Conservation (phyloP, 2,329 filamentous ascomycete genomes). For the Cladosporium sp. region DNA sequence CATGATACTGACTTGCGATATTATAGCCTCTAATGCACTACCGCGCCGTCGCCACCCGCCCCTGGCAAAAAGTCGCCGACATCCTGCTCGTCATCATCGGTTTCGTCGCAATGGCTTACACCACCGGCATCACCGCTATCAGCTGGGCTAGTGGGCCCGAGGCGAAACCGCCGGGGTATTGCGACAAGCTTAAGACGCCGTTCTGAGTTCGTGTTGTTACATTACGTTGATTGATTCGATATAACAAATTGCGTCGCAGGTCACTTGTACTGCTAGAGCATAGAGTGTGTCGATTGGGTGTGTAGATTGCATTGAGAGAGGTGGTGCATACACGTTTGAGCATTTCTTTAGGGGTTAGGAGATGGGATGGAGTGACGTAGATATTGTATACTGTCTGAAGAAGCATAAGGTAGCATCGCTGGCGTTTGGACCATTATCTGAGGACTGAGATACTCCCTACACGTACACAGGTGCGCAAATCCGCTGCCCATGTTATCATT, state of each 20-base stretch:
- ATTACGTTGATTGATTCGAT: neutral
- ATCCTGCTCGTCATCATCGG: constrained; percentile 77
- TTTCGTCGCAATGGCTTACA: constrained; percentile 83
- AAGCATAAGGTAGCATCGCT: too few species aligned
- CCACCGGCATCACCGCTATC: constrained; percentile 77
- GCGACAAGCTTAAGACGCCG: constrained; percentile 40
- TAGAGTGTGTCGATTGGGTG: neutral
- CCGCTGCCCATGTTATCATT: too few species aligned
- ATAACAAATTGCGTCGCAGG: neutral
- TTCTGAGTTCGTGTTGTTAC: neutral
- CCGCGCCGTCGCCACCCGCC: constrained; percentile 68
- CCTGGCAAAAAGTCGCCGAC: constrained; percentile 66
- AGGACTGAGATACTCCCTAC: too few species aligned
- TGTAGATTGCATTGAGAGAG: too few species aligned
- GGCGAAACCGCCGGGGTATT: constrained; percentile 58
- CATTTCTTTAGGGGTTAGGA: too few species aligned
- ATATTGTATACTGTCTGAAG: too few species aligned
- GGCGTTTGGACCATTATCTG: too few species aligned
- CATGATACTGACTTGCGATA: constrained; percentile 1
- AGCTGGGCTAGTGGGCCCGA: constrained; percentile 69
- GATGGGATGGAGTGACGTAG: too few species aligned
- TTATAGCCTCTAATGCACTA: constrained; percentile 85
- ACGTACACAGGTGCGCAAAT: too few species aligned
- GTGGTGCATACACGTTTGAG: too few species aligned
- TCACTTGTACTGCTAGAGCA: neutral